Evolutionary conservation across 2,329 filamentous ascomycete species (phyloP).

Genomic region (Neurospora crassa): DNA sequence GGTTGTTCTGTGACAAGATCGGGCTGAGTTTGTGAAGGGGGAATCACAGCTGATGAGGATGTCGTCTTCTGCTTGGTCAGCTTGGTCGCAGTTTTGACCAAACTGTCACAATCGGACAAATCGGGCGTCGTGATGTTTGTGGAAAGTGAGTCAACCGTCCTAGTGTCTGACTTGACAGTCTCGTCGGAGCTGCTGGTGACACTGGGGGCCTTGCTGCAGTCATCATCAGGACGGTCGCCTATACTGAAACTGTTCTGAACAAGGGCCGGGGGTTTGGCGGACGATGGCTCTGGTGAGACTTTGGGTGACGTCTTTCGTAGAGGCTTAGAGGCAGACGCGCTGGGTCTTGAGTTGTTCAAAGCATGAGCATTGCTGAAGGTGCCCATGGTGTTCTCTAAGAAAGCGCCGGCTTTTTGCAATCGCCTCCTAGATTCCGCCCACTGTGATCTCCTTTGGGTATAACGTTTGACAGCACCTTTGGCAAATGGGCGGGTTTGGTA

Average conservation of each 20-base stretch:
- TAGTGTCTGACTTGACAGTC: background rate
- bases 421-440: background rate
- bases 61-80: background rate
- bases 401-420: background rate
- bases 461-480: background rate
- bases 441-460: background rate
- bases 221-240: background rate
- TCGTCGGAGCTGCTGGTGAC: constrained; percentile 1
- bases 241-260: background rate
- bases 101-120: background rate
- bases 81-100: background rate
- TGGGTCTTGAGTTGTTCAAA: background rate
- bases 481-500: background rate
- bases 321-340: background rate
- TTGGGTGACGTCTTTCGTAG: background rate
- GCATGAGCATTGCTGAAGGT: background rate
- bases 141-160: background rate
- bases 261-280: background rate
- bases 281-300: background rate
- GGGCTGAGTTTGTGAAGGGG: background rate
- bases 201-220: background rate
- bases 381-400: background rate
- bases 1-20: constrained; percentile 2
- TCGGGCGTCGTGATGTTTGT: constrained; percentile 2
- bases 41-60: background rate